Evolutionary conservation across 805 yeast genomes (phyloP).

Genomic region (Blastobotrys chiropterorum): DNA sequence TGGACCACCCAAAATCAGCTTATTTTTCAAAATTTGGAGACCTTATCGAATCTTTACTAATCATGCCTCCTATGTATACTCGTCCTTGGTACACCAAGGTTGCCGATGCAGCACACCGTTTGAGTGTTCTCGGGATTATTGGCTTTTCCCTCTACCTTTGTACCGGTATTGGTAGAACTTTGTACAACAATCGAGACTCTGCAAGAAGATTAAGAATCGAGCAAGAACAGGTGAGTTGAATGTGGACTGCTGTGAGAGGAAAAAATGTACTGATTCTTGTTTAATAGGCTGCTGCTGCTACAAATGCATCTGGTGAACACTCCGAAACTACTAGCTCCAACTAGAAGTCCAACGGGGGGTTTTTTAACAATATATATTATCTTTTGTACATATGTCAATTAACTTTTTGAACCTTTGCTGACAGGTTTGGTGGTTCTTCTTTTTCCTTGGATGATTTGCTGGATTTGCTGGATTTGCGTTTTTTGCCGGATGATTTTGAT

Average conservation of each 20-base stretch:
- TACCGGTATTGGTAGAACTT: slow-evolving; percentile 46
- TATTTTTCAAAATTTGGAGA: not conserved
- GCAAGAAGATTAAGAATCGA: slow-evolving; percentile 2
- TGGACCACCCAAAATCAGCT: not conserved
- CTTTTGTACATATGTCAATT: not conserved
- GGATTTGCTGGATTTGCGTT: not conserved
- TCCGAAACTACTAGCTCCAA: not conserved
- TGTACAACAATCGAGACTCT: slow-evolving; percentile 45
- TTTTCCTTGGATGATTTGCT: too few species aligned
- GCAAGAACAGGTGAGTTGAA: not conserved
- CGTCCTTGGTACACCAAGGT: slow-evolving; percentile 71
- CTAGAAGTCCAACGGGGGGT: not conserved
- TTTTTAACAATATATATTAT: not conserved
- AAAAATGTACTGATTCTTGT: too few species aligned
- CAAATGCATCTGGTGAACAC: not conserved
- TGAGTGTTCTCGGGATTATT: slow-evolving; percentile 59
- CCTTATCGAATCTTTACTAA: not conserved
- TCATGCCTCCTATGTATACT: slow-evolving; percentile 19
- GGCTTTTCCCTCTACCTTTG: slow-evolving; percentile 49
- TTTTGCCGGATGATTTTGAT: not conserved
- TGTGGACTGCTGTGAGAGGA: not conserved
- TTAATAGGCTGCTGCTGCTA: not conserved
- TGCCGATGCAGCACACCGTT: slow-evolving; percentile 66
- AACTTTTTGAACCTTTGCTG: not conserved
- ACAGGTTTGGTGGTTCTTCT: not conserved